Conservation (phyloP, 2,329 filamentous ascomycete species). For the Hypocrella siamensis region DNA sequence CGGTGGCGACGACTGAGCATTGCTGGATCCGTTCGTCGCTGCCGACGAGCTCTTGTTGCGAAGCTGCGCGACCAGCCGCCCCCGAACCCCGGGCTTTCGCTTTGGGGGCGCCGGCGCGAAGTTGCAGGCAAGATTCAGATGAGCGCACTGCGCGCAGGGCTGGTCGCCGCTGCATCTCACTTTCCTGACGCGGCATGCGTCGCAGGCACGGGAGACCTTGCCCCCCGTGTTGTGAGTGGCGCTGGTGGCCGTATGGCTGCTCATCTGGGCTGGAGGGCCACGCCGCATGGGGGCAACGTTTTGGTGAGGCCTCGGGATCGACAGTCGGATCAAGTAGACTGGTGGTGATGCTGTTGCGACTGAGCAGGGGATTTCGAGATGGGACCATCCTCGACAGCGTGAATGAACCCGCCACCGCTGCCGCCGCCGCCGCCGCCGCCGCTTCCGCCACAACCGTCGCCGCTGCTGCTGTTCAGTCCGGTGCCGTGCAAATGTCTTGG, state of each 20-base stretch:
- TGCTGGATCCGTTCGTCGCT: conserved; percentile 1
- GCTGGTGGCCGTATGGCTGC: conserved; percentile 1
- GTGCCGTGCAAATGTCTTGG: too few relatives aligned
- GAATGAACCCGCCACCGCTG: background rate
- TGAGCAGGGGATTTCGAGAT: background rate
- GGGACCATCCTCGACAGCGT: conserved; percentile 2
- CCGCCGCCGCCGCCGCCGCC: background rate
- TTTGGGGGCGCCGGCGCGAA: conserved; percentile 17
- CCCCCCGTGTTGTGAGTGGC: conserved; percentile 1
- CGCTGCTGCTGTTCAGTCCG: too few relatives aligned
- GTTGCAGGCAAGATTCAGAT: conserved; percentile 17
- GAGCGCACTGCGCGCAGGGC: conserved; percentile 20
- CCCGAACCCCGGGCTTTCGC: conserved; percentile 18
- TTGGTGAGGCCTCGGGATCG: background rate
- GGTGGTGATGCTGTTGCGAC: conserved; percentile 1
- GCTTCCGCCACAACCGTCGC: too few relatives aligned
- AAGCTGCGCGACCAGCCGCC: conserved; percentile 18
- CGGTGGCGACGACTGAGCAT: conserved; percentile 2
- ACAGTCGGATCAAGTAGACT: background rate
- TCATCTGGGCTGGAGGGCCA: conserved; percentile 3
- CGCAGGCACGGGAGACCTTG: conserved; percentile 16
- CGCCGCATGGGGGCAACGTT: background rate
- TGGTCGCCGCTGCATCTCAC: conserved; percentile 18
- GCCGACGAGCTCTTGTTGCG: conserved; percentile 10
- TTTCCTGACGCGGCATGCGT: conserved; percentile 22